Evolutionary conservation across 1,139 yeast species (phyloP).

Genomic region (Yamadazyma friedrichii): DNA sequence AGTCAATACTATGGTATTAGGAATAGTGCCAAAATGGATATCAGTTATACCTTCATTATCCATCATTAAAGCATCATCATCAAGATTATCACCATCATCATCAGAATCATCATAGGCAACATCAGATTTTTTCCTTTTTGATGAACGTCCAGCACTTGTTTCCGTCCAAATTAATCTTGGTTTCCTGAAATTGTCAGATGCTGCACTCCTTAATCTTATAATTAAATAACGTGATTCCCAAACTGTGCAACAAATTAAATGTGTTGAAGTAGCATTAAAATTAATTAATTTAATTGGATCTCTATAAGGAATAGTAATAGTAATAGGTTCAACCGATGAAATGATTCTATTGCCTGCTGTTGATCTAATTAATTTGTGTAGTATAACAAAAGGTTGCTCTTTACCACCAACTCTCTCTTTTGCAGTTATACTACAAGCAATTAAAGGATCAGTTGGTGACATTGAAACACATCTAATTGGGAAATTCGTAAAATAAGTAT

Average conservation of each 20-base stretch:
- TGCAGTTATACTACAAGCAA: slow-evolving; percentile 84
- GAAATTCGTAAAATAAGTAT: slow-evolving; percentile 67
- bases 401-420: slow-evolving; percentile 65
- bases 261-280: slow-evolving; percentile 69
- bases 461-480: slow-evolving; percentile 79
- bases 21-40: slow-evolving; percentile 52
- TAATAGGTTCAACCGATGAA: slow-evolving; percentile 52
- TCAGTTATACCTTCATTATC: slow-evolving; percentile 90
- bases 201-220: slow-evolving; percentile 54
- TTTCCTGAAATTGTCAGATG: slow-evolving; percentile 34
- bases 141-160: slow-evolving; percentile 17
- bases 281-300: slow-evolving; percentile 77
- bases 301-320: slow-evolving; percentile 79
- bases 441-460: slow-evolving; percentile 58
- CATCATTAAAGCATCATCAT: slow-evolving; percentile 41
- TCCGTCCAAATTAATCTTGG: slow-evolving; percentile 64
- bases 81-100: slow-evolving; percentile 20
- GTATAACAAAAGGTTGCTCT: slow-evolving; percentile 77
- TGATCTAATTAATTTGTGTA: slow-evolving; percentile 48
- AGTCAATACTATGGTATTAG: slow-evolving; percentile 37
- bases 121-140: slow-evolving; percentile 19
- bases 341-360: slow-evolving; percentile 19
- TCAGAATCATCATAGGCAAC: slow-evolving; percentile 17
- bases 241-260: slow-evolving; percentile 79
- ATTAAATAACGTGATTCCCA: slow-evolving; percentile 78